phyloP scores from a whole-genome alignment of 2,329 filamentous ascomycete species.

The Aspergillus fischeri region DNA sequence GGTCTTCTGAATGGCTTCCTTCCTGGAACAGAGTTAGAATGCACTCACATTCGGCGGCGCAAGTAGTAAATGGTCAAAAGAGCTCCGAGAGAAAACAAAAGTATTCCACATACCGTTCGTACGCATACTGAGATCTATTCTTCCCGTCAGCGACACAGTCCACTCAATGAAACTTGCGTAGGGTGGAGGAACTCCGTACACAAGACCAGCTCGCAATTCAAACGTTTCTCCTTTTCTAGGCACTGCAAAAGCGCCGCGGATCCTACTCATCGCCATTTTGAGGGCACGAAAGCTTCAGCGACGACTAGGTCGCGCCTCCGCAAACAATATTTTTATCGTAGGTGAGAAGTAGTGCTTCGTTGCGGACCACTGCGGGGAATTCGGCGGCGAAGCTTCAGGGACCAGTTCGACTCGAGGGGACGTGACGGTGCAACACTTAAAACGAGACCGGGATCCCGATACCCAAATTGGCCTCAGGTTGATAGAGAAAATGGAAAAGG shows the following conservation, averaged over 20 bases:
- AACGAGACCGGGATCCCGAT: background rate
- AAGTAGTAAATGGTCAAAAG: background rate
- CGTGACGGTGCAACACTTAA: constrained; percentile 5
- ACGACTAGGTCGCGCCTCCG: constrained; percentile 35
- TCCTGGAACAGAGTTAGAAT: constrained; percentile 50
- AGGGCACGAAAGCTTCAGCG: constrained; percentile 27
- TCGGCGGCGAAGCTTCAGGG: constrained; percentile 27
- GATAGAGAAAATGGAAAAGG: background rate
- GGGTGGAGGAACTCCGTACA: constrained; percentile 42
- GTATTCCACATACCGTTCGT: constrained; percentile 63
- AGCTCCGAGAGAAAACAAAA: background rate
- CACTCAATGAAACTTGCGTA: constrained; percentile 3
- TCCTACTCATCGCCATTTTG: constrained; percentile 89
- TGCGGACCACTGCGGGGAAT: constrained; percentile 28
- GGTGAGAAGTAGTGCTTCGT: constrained; percentile 5
- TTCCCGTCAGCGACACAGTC: constrained; percentile 32
- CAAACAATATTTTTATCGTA: constrained; percentile 16
- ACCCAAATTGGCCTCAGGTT: background rate
- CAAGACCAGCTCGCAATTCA: constrained; percentile 89
- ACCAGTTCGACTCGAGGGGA: constrained; percentile 16
- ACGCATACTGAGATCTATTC: constrained; percentile 88
- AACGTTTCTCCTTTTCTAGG: constrained; percentile 98
- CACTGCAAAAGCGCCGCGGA: constrained; percentile 86
- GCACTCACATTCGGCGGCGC: background rate
- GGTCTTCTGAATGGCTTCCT: constrained; percentile 98